These are phyloP conservation scores for Backusella psychrophila DNA, from an alignment of 192 early-diverging fungal genomes.

Conservation along the genomic window DNA sequence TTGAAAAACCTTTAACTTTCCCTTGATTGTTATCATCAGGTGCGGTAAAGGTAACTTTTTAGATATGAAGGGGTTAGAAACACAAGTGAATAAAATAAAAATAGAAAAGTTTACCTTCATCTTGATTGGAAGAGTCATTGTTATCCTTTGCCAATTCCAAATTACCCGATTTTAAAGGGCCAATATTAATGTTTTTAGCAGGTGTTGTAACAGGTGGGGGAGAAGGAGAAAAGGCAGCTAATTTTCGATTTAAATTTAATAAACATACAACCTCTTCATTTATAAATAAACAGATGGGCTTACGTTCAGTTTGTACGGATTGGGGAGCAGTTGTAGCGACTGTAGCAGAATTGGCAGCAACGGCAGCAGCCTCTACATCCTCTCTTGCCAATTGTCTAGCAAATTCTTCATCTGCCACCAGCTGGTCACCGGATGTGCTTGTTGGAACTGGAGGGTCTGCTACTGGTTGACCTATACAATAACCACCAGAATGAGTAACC, in stretches of 20 bases:
- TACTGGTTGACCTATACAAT: not conserved
- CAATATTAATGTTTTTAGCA: not conserved
- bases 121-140: not conserved
- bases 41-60: not conserved
- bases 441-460: not conserved
- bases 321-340: not conserved
- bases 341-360: not conserved
- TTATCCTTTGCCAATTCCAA: not conserved
- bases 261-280: not conserved
- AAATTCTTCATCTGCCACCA: constrained; percentile 50
- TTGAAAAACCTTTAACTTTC: not conserved
- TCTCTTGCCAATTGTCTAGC: constrained; percentile 43
- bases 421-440: constrained; percentile 41
- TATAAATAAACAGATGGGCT: not conserved
- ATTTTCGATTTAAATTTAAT: not conserved
- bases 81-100: not conserved
- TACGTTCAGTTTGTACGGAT: not conserved
- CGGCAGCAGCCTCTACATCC: not conserved
- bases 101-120: not conserved
- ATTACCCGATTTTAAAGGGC: not conserved
- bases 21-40: not conserved
- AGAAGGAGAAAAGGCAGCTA: not conserved
- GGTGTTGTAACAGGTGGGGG: not conserved
- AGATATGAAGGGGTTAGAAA: not conserved
- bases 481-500: not conserved